Percentiles rank a stretch among this genome's conserved stretches.
Conservation (phyloP, 306 rosid species). For the Ziziphus jujuba region DNA sequence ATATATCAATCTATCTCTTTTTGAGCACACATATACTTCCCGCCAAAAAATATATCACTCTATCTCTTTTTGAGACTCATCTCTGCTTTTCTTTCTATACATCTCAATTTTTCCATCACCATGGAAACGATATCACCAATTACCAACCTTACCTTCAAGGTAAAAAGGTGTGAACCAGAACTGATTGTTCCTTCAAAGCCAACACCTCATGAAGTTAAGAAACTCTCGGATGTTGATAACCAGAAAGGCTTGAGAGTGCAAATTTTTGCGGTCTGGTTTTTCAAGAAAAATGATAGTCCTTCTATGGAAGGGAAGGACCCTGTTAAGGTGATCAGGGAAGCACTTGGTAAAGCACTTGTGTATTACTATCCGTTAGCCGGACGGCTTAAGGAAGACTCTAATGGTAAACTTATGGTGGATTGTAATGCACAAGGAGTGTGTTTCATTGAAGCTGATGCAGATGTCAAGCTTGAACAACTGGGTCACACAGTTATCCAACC, state of each 20-base stretch:
- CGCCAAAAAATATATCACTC: no score
- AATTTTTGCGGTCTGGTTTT: background rate
- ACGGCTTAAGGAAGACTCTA: background rate
- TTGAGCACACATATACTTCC: no score
- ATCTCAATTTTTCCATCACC: no score
- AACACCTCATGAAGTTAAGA: background rate
- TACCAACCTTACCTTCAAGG: background rate
- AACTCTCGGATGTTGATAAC: constrained; percentile 11
- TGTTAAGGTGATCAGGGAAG: background rate
- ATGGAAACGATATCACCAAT: background rate
- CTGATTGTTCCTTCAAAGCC: constrained; percentile 1
- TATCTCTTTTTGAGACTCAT: no score
- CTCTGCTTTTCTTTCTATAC: no score
- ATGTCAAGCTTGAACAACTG: constrained; percentile 31
- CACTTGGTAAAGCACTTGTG: constrained; percentile 7
- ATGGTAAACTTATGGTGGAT: constrained; percentile 20
- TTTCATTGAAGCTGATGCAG: constrained; percentile 47
- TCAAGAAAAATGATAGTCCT: background rate
- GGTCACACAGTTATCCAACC: constrained; percentile 24
- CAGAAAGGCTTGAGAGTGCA: background rate
- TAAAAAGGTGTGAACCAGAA: background rate
- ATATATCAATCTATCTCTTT: no score
- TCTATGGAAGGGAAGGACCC: constrained; percentile 7
- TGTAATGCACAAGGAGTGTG: constrained; percentile 43
- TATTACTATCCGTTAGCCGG: constrained; percentile 9